Evolutionary conservation across 768 basidiomycete genomes (phyloP).

Genomic region (Chiua virens): DNA sequence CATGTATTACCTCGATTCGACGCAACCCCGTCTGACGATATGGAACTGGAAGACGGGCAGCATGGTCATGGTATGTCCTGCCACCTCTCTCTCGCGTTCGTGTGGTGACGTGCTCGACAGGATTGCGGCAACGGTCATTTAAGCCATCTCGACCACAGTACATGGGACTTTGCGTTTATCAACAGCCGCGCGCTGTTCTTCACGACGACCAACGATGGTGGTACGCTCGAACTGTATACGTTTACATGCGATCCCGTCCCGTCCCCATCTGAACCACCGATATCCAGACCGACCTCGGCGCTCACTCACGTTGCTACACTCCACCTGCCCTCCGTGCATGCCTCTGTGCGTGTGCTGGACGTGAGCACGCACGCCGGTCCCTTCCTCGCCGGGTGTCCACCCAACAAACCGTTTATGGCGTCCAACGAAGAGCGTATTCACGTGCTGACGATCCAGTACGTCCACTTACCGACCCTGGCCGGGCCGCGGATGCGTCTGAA

Average conservation of each 20-base stretch:
- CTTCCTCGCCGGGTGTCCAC: slow-evolving; percentile 27
- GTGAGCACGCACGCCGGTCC: slow-evolving; percentile 36
- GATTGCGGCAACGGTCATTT: slow-evolving; percentile 23
- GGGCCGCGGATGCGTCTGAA: slow-evolving; percentile 8
- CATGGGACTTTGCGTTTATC: slow-evolving; percentile 50
- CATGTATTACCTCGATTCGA: slow-evolving; percentile 36
- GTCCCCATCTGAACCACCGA: neutral
- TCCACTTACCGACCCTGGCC: neutral
- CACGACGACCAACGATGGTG: slow-evolving; percentile 33
- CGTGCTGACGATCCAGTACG: slow-evolving; percentile 26
- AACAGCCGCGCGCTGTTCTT: slow-evolving; percentile 43
- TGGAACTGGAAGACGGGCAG: slow-evolving; percentile 56
- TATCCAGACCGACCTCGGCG: neutral
- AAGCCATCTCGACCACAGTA: slow-evolving; percentile 22
- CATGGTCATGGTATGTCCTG: slow-evolving; percentile 42
- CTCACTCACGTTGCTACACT: slow-evolving; percentile 22
- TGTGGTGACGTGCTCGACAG: slow-evolving; percentile 19
- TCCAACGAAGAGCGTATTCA: slow-evolving; percentile 23
- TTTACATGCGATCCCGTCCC: slow-evolving; percentile 27
- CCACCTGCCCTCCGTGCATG: slow-evolving; percentile 10
- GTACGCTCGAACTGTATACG: slow-evolving; percentile 44
- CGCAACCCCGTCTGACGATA: slow-evolving; percentile 25
- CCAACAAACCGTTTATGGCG: slow-evolving; percentile 26
- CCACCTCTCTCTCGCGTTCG: too few species aligned
- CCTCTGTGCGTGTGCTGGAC: slow-evolving; percentile 11